Evolutionary conservation across 2,329 filamentous ascomycete species (phyloP).

Genomic region (Colletotrichum caudatum): DNA sequence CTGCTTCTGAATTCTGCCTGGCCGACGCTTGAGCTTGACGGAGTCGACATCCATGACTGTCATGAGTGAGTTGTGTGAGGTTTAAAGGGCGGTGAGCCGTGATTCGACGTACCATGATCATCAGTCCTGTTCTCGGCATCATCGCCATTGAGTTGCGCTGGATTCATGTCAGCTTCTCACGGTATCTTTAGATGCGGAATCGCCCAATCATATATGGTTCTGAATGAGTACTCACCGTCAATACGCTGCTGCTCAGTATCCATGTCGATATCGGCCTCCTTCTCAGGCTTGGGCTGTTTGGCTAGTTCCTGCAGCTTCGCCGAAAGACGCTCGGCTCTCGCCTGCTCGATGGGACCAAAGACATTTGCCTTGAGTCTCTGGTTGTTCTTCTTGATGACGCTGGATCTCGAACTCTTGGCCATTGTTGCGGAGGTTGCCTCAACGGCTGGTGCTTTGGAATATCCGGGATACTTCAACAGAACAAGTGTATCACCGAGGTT

Average conservation of each 20-base stretch:
- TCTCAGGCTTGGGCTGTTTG: conserved; percentile 77
- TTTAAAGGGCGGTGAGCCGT: conserved; percentile 16
- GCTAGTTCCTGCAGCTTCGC: conserved; percentile 87
- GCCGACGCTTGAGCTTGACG: conserved; percentile 53
- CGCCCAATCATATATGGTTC: not conserved
- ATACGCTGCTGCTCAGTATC: conserved; percentile 51
- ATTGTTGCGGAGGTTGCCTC: conserved; percentile 62
- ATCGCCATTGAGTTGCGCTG: conserved; percentile 47
- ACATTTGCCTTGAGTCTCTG: conserved; percentile 81
- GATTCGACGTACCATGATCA: conserved; percentile 22
- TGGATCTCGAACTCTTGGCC: conserved; percentile 89
- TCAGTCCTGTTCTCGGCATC: conserved; percentile 47
- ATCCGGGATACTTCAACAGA: not conserved
- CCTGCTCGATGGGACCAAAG: conserved; percentile 85
- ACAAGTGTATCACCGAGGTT: not conserved
- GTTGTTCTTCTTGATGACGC: conserved; percentile 85
- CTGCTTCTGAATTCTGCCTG: conserved; percentile 67
- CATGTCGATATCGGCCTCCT: conserved; percentile 63
- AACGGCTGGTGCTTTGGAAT: conserved; percentile 19
- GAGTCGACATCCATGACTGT: conserved; percentile 70
- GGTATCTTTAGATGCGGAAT: not conserved
- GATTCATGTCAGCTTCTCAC: conserved; percentile 34
- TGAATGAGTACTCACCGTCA: conserved; percentile 21
- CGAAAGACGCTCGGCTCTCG: conserved; percentile 84
- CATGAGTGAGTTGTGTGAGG: conserved; percentile 45